These are phyloP conservation scores for Zasmidium citrigriseum DNA, from an alignment of 2,329 filamentous ascomycete species.

Conservation along the genomic window DNA sequence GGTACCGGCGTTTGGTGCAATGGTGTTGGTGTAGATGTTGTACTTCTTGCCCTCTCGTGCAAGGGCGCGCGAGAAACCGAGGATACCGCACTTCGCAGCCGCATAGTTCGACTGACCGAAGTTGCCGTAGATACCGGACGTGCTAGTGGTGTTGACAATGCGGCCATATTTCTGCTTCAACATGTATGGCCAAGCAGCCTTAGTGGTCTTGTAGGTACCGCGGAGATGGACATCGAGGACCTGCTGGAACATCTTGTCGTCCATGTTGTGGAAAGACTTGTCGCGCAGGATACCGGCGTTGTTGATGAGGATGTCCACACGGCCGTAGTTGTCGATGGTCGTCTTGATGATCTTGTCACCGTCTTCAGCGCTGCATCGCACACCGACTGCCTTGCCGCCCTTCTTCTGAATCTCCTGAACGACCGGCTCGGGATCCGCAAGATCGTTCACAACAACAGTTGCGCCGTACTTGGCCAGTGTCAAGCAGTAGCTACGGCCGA, in stretches of 20 bases:
- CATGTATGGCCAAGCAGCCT: conserved; percentile 97
- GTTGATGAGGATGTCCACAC: conserved; percentile 94
- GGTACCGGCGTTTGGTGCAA: conserved; percentile 95
- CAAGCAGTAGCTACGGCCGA: conserved; percentile 86
- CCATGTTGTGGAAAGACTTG: conserved; percentile 98
- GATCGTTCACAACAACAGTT: conserved; percentile 89
- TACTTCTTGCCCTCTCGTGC: conserved; percentile 93
- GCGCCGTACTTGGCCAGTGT: conserved; percentile 84
- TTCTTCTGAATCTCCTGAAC: conserved; percentile 89
- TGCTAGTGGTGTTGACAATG: conserved; percentile 94
- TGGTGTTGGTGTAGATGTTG: conserved; percentile 98
- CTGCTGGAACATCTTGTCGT: conserved; percentile 87
- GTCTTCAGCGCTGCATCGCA: conserved; percentile 91
- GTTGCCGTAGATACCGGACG: conserved; percentile 97
- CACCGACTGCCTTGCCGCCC: conserved; percentile 86
- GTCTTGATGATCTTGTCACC: conserved; percentile 88
- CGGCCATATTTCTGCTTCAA: conserved; percentile 98
- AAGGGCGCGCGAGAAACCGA: conserved; percentile 90
- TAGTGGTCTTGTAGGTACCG: conserved; percentile 94
- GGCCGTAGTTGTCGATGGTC: conserved; percentile 89
- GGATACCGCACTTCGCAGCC: conserved; percentile 71
- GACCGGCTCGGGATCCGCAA: conserved; percentile 86
- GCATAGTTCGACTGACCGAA: conserved; percentile 99
- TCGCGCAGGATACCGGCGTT: conserved; percentile 97
- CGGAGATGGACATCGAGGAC: conserved; percentile 90